phyloP scores from a whole-genome alignment of 257 asterid species.

The Solanum tacnaense region DNA sequence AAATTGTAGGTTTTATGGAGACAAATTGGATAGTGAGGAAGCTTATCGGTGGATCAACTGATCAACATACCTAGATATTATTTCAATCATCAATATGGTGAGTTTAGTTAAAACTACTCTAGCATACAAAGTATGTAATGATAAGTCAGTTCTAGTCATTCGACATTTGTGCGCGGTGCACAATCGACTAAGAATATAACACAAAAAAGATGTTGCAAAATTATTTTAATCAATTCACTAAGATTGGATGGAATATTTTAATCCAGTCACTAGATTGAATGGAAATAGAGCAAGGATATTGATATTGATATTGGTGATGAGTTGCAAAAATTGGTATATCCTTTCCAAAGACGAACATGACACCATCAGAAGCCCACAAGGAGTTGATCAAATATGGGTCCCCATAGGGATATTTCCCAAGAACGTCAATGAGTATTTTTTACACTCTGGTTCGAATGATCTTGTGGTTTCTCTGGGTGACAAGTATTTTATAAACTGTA shows the following conservation, averaged over 20 bases:
- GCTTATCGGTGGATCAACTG: not conserved
- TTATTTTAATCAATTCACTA: not conserved
- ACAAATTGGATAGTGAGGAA: not conserved
- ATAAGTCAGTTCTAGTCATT: not conserved
- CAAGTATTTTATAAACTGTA: not conserved
- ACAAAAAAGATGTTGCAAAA: not conserved
- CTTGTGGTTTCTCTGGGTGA: conserved; percentile 35
- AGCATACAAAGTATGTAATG: not conserved
- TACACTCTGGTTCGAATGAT: not conserved
- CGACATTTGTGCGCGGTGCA: not conserved
- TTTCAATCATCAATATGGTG: not conserved
- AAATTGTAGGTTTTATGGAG: not conserved
- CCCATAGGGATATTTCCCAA: conserved; percentile 61
- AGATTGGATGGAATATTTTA: not conserved
- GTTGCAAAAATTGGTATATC: not conserved
- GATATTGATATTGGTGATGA: not conserved
- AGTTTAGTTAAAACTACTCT: not conserved
- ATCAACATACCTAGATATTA: not conserved
- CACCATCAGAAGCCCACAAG: conserved; percentile 25
- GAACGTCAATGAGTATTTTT: conserved; percentile 32
- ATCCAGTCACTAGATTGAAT: not conserved
- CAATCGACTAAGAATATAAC: not conserved
- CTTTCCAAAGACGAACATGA: not conserved
- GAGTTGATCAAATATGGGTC: conserved; percentile 53
- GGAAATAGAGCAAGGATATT: not conserved